phyloP scores from a whole-genome alignment of 2,329 filamentous ascomycete species.

The Aureobasidium sp. region DNA sequence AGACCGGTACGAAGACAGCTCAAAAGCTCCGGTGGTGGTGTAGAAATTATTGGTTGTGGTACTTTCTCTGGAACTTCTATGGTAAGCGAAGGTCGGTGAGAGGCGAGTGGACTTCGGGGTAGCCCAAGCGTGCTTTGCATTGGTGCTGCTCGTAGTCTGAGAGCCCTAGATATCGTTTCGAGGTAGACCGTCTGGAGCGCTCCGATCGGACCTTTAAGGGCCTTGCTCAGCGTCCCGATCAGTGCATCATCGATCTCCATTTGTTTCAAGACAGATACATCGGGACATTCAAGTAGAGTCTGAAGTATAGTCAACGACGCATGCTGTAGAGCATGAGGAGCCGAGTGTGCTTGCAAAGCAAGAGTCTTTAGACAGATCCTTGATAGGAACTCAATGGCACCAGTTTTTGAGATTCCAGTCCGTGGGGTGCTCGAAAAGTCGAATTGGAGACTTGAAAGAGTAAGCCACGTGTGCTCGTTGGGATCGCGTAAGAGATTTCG shows the following conservation, averaged over 20 bases:
- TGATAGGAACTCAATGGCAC: slow-evolving; percentile 20
- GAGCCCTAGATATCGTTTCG: slow-evolving; percentile 11
- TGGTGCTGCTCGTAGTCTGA: slow-evolving; percentile 1
- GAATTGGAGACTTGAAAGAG: slow-evolving; percentile 13
- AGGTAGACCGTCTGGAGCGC: slow-evolving; percentile 20
- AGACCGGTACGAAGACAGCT: slow-evolving; percentile 78
- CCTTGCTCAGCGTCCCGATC: slow-evolving; percentile 19
- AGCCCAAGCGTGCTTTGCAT: not conserved
- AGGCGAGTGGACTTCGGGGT: not conserved
- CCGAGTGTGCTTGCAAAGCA: not conserved
- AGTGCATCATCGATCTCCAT: slow-evolving; percentile 22
- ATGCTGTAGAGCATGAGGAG: slow-evolving; percentile 16
- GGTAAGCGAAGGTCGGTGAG: slow-evolving; percentile 2
- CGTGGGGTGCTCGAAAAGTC: not conserved
- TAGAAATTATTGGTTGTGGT: slow-evolving; percentile 18
- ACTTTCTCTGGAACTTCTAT: slow-evolving; percentile 1
- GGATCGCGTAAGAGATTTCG: slow-evolving; percentile 63
- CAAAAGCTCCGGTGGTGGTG: slow-evolving; percentile 64
- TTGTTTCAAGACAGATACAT: slow-evolving; percentile 16
- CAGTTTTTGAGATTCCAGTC: not conserved
- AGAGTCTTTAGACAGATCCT: slow-evolving; percentile 19
- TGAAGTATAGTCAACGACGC: slow-evolving; percentile 18
- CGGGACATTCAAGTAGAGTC: slow-evolving; percentile 19
- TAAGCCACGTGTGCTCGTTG: slow-evolving; percentile 58
- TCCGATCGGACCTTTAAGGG: slow-evolving; percentile 18